Percentiles rank a stretch among this genome's conserved stretches.
phyloP scores from a whole-genome alignment of 331 rosid genomes.

The Malus hybrid region DNA sequence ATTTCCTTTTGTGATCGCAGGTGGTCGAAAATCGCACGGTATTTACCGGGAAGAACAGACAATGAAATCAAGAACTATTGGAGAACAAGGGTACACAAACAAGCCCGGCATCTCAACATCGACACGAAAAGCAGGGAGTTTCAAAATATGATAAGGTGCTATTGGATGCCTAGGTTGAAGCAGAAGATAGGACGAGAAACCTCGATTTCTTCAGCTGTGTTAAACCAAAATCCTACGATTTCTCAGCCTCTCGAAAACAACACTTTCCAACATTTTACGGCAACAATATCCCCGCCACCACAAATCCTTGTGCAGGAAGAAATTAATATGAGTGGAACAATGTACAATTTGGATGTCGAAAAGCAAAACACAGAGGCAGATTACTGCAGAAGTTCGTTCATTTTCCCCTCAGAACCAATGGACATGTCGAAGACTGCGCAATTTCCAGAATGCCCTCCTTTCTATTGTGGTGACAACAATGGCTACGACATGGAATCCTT shows the following conservation, averaged over 20 bases:
- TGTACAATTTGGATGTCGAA: constrained; percentile 10
- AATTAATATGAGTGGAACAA: constrained; percentile 15
- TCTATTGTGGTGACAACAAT: constrained; percentile 11
- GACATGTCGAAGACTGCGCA: constrained; percentile 20
- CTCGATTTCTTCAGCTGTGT: constrained; percentile 11
- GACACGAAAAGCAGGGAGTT: constrained; percentile 28
- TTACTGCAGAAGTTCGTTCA: constrained; percentile 22
- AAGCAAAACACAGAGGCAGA: constrained; percentile 30
- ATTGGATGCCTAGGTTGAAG: constrained; percentile 45
- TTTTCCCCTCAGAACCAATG: constrained; percentile 25
- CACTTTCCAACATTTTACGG: constrained; percentile 5
- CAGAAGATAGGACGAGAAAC: constrained; percentile 38
- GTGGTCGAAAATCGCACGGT: constrained; percentile 72
- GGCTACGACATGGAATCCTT: constrained; percentile 24
- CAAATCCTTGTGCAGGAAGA: constrained; percentile 18
- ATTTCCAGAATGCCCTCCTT: constrained; percentile 18
- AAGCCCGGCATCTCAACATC: constrained; percentile 41
- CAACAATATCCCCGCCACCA: not conserved
- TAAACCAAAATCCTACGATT: constrained; percentile 20
- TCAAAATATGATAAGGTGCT: constrained; percentile 29
- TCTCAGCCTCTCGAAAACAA: constrained; percentile 10
- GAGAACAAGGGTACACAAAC: constrained; percentile 66
- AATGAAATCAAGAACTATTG: constrained; percentile 75
- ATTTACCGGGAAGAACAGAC: constrained; percentile 66
- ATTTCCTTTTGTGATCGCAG: constrained; percentile 23